Percentiles rank a stretch among this genome's conserved stretches.
Evolutionary conservation across 495 filamentous ascomycete genomes (phyloP).

Genomic region (Talaromyces wortmannii): DNA sequence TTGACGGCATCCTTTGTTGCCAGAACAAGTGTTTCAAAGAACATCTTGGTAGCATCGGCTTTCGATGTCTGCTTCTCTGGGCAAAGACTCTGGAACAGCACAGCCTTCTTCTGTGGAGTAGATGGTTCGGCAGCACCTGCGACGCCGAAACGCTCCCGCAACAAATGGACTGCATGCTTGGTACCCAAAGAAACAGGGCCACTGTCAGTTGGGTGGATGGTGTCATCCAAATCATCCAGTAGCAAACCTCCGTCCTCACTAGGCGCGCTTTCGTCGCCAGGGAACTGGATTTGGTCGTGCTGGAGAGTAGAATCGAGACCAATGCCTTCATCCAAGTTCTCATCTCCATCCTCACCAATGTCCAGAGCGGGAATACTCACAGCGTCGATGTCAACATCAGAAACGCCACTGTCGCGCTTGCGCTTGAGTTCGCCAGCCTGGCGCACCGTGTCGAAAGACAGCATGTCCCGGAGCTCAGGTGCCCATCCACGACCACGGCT

Average conservation of each 20-base stretch:
- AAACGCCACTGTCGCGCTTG: conserved; percentile 85
- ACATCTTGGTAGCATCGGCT: conserved; percentile 96
- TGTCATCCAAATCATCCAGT: conserved; percentile 66
- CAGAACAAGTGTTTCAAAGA: conserved; percentile 91
- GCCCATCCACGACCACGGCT: conserved; percentile 76
- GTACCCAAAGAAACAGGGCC: conserved; percentile 83
- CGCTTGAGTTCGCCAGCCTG: conserved; percentile 79
- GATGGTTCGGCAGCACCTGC: conserved; percentile 48
- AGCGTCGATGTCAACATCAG: conserved; percentile 64
- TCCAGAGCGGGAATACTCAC: conserved; percentile 65
- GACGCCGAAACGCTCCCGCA: conserved; percentile 76
- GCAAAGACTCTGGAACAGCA: conserved; percentile 87
- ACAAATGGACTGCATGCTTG: conserved; percentile 90
- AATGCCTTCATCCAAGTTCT: conserved; percentile 38
- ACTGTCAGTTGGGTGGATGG: conserved; percentile 69
- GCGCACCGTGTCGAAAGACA: conserved; percentile 75
- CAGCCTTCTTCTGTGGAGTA: conserved; percentile 66
- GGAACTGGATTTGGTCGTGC: conserved; percentile 52
- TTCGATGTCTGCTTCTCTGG: conserved; percentile 72
- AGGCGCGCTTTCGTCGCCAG: conserved; percentile 46
- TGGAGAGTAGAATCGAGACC: conserved; percentile 47
- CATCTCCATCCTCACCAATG: conserved; percentile 58
- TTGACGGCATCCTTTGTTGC: conserved; percentile 98
- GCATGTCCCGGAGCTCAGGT: conserved; percentile 78
- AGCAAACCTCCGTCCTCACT: conserved; percentile 49